Conservation (phyloP, 1,139 yeast species). For the Pichia sp. region DNA sequence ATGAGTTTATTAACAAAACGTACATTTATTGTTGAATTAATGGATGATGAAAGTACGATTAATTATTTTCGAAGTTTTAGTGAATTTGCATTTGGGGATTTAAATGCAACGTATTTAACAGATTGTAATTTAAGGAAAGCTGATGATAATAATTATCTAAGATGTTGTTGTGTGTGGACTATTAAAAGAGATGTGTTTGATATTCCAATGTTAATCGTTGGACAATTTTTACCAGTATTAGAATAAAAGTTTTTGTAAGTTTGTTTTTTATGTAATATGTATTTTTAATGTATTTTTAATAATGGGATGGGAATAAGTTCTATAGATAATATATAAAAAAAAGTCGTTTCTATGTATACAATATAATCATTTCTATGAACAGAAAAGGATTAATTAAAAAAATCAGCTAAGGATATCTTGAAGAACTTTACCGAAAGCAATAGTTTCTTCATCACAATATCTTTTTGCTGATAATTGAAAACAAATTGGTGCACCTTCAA, state of each 20-base stretch:
- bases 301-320: no score
- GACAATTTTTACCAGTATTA: conserved; percentile 32
- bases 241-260: no score
- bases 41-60: conserved; percentile 82
- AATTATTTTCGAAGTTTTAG: conserved; percentile 84
- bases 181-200: conserved; percentile 83
- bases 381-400: no score
- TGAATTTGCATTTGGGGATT: conserved; percentile 86
- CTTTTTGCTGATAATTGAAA: conserved; percentile 48
- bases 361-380: no score
- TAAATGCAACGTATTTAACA: conserved; percentile 49
- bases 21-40: conserved; percentile 64
- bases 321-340: no score
- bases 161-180: conserved; percentile 58
- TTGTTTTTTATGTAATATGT: no score
- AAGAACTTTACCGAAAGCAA: conserved; percentile 38
- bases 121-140: conserved; percentile 40
- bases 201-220: conserved; percentile 50
- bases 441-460: conserved; percentile 49
- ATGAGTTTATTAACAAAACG: conserved; percentile 46
- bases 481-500: conserved; percentile 47
- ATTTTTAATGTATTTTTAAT: no score
- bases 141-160: conserved; percentile 34
- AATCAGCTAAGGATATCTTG: no score
- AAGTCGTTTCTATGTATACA: no score